phyloP scores from a whole-genome alignment of 768 basidiomycete genomes.

The Pleurotus sapidus region DNA sequence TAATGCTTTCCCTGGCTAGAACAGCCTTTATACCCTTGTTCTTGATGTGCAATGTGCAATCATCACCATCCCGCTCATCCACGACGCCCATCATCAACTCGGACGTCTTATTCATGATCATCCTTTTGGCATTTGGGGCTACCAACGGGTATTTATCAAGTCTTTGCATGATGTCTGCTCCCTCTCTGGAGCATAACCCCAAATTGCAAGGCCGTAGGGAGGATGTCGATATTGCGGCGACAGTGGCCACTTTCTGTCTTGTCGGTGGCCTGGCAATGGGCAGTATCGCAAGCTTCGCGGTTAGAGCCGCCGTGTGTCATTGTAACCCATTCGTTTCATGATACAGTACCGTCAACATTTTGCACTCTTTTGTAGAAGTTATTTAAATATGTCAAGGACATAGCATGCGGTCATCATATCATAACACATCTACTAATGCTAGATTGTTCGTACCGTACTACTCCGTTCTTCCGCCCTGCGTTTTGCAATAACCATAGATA shows the following conservation, averaged over 20 bases:
- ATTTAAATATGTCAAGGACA: too few species aligned
- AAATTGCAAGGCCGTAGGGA: conserved; percentile 63
- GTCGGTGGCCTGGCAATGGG: conserved; percentile 75
- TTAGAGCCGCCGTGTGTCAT: conserved; percentile 61
- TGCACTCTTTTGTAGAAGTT: too few species aligned
- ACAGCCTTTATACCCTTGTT: conserved; percentile 85
- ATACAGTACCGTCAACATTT: background rate
- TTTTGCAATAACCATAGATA: background rate
- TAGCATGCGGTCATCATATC: background rate
- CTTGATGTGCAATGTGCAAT: conserved; percentile 84
- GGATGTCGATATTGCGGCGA: conserved; percentile 85
- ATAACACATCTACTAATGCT: background rate
- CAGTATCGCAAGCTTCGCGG: conserved; percentile 79
- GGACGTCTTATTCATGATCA: conserved; percentile 70
- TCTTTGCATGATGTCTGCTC: conserved; percentile 77
- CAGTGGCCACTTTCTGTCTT: conserved; percentile 74
- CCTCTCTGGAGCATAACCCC: conserved; percentile 79
- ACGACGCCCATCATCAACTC: conserved; percentile 63
- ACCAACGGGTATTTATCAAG: conserved; percentile 82
- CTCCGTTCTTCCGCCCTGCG: background rate
- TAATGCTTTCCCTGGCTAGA: conserved; percentile 63
- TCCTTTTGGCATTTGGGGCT: conserved; percentile 71
- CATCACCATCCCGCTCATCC: conserved; percentile 27
- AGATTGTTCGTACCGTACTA: background rate
- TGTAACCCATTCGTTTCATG: conserved; percentile 66